These are phyloP conservation scores for Metahyphopichia silvanorum DNA, from an alignment of 805 yeast genomes.

Conservation along the genomic window DNA sequence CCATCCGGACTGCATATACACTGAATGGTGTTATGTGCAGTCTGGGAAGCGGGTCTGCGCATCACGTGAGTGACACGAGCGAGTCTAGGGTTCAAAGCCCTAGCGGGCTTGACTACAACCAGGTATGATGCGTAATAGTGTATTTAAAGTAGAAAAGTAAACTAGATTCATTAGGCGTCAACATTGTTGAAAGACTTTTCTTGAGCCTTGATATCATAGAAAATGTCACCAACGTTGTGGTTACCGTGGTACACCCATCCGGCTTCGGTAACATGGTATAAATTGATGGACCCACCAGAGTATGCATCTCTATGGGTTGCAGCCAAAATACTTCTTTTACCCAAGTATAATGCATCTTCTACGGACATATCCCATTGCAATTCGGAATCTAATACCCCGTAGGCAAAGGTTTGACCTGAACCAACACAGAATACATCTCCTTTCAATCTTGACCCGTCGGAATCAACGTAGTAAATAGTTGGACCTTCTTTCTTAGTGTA, in stretches of 20 bases:
- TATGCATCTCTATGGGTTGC: constrained; percentile 98
- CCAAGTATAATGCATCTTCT: constrained; percentile 91
- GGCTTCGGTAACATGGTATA: constrained; percentile 86
- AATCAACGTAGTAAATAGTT: constrained; percentile 91
- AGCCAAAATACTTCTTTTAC: constrained; percentile 93
- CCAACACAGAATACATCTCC: constrained; percentile 98
- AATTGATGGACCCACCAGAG: constrained; percentile 94
- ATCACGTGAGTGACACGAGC: too few relatives aligned
- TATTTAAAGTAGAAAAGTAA: too few relatives aligned
- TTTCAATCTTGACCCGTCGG: constrained; percentile 92
- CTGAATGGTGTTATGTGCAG: too few relatives aligned
- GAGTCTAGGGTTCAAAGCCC: too few relatives aligned
- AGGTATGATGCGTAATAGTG: not conserved
- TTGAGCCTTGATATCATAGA: constrained; percentile 86
- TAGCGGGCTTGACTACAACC: too few relatives aligned
- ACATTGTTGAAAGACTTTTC: constrained; percentile 91
- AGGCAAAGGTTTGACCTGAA: constrained; percentile 98
- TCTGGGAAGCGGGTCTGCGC: too few relatives aligned
- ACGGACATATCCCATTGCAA: constrained; percentile 88
- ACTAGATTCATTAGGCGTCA: constrained; percentile 43
- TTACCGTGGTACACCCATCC: constrained; percentile 98
- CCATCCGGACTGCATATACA: too few relatives aligned
- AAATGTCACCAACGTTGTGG: constrained; percentile 82
- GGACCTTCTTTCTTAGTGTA: constrained; percentile 95
- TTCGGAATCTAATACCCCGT: constrained; percentile 94